phyloP scores from a whole-genome alignment of 108 stramenopile species.

The Cyclotella atomus region DNA sequence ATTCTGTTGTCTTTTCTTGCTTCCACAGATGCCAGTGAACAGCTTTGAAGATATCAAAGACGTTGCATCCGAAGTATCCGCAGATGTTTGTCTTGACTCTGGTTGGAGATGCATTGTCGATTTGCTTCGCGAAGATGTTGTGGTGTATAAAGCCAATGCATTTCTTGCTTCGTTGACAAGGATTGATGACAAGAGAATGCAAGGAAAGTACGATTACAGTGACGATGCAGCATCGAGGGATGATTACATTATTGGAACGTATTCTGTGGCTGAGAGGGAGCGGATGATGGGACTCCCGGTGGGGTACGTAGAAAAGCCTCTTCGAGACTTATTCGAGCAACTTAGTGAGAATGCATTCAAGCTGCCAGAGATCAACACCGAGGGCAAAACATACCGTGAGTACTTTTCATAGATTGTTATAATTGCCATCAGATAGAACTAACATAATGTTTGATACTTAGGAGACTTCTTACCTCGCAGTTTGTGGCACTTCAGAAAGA shows the following conservation, averaged over 20 bases:
- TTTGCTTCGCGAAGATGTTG: background rate
- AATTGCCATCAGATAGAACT: too few species aligned
- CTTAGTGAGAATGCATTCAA: constrained; percentile 19
- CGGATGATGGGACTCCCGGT: constrained; percentile 39
- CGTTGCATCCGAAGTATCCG: constrained; percentile 14
- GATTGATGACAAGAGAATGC: constrained; percentile 27
- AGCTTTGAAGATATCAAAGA: constrained; percentile 9
- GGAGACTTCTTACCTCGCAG: constrained; percentile 18
- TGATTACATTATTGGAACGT: constrained; percentile 1
- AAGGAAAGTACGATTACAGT: background rate
- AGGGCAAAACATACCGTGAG: constrained; percentile 1
- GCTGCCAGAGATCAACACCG: constrained; percentile 28
- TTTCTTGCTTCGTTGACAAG: constrained; percentile 28
- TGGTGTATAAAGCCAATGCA: constrained; percentile 29
- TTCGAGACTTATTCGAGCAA: constrained; percentile 5
- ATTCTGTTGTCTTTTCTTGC: background rate
- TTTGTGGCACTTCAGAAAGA: constrained; percentile 30
- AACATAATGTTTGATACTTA: too few species aligned
- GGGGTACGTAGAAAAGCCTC: constrained; percentile 21
- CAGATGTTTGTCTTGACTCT: constrained; percentile 19
- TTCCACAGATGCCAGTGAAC: constrained; percentile 13
- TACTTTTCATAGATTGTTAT: too few species aligned
- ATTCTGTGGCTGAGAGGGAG: constrained; percentile 33
- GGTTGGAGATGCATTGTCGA: constrained; percentile 13
- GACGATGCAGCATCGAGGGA: background rate